Conservation (phyloP, 2,329 filamentous ascomycete genomes). For the Pseudogymnoascus destructans region DNA sequence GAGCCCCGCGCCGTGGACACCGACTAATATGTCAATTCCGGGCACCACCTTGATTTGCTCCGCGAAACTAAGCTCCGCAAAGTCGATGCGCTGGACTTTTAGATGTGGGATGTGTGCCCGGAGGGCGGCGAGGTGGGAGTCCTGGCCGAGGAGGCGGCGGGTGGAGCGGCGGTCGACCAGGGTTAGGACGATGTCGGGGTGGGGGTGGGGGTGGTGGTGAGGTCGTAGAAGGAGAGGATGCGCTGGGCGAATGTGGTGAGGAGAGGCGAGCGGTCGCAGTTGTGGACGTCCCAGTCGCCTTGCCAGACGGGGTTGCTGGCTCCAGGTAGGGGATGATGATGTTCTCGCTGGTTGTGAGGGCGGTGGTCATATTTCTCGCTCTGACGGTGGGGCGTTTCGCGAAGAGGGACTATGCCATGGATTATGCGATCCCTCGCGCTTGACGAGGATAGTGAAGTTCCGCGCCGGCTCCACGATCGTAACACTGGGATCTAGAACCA, state of each 20-base stretch:
- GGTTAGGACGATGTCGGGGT: slow-evolving; percentile 5
- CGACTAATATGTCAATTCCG: slow-evolving; percentile 19
- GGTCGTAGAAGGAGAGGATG: background rate
- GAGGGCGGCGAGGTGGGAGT: background rate
- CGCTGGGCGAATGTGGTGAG: slow-evolving; percentile 11
- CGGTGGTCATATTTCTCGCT: background rate
- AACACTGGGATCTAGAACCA: background rate
- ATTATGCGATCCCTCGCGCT: slow-evolving; percentile 22
- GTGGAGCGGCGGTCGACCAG: slow-evolving; percentile 6
- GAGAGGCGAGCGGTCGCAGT: slow-evolving; percentile 14
- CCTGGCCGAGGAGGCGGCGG: background rate
- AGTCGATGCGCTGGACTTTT: slow-evolving; percentile 15
- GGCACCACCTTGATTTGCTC: slow-evolving; percentile 19
- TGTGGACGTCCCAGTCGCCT: slow-evolving; percentile 21
- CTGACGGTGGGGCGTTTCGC: slow-evolving; percentile 9
- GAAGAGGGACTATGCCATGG: slow-evolving; percentile 21
- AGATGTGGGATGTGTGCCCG: slow-evolving; percentile 11
- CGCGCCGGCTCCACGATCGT: background rate
- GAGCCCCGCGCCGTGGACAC: slow-evolving; percentile 21
- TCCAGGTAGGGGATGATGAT: slow-evolving; percentile 22
- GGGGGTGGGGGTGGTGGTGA: background rate
- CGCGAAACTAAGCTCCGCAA: slow-evolving; percentile 15
- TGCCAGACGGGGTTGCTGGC: slow-evolving; percentile 24
- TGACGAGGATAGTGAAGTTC: slow-evolving; percentile 20
- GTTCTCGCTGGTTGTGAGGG: slow-evolving; percentile 7